These are phyloP conservation scores for Talaromyces sp. DNA, from an alignment of 2,329 filamentous ascomycete species.

Conservation along the genomic window DNA sequence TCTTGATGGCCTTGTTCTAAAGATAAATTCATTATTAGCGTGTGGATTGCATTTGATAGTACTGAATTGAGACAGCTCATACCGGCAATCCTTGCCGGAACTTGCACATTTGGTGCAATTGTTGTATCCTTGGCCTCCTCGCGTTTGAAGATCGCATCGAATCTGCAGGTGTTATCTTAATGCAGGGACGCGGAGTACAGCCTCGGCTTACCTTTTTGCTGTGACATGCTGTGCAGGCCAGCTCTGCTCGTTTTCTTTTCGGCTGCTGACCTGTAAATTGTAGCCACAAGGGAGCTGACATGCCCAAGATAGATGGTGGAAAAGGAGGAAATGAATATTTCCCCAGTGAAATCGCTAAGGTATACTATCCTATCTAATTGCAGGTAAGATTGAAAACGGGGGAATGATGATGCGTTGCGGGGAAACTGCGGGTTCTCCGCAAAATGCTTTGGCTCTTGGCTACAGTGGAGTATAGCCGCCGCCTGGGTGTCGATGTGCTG, in stretches of 20 bases:
- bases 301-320: not conserved
- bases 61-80: too few relatives aligned
- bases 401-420: too few relatives aligned
- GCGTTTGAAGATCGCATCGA: conserved; percentile 14
- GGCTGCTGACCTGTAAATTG: conserved; percentile 15
- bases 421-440: too few relatives aligned
- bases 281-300: conserved; percentile 11
- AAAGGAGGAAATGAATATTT: not conserved
- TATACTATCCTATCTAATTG: too few relatives aligned
- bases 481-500: too few relatives aligned
- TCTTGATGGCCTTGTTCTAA: conserved; percentile 11
- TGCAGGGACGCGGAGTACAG: not conserved
- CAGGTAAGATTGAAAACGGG: too few relatives aligned
- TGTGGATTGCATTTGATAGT: not conserved
- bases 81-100: conserved; percentile 16
- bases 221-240: conserved; percentile 15
- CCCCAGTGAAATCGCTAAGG: not conserved
- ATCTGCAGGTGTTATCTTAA: conserved; percentile 7
- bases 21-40: not conserved
- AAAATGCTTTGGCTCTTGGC: too few relatives aligned
- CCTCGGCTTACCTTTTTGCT: conserved; percentile 13
- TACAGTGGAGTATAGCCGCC: too few relatives aligned
- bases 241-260: conserved; percentile 14
- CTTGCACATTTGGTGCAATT: conserved; percentile 15
- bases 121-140: conserved; percentile 9